These are phyloP conservation scores for Populus tomentosa DNA, from an alignment of 441 rosid genomes.

Conservation along the genomic window DNA sequence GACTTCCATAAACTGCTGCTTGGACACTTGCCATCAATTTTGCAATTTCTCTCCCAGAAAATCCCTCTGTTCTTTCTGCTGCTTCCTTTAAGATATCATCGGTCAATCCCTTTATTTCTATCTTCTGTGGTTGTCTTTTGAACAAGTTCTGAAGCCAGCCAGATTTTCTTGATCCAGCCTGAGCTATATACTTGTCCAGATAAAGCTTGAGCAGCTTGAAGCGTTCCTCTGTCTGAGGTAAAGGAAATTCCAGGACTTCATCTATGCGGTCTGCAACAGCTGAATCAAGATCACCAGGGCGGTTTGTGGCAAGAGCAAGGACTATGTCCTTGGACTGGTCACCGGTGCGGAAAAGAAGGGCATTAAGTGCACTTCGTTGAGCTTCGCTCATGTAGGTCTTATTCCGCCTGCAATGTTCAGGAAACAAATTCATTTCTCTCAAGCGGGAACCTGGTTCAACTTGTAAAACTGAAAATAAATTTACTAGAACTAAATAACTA, in stretches of 20 bases:
- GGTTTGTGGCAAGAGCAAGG: constrained; percentile 88
- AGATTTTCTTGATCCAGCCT: constrained; percentile 62
- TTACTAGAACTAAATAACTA: background rate
- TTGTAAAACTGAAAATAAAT: background rate
- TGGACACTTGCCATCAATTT: constrained; percentile 84
- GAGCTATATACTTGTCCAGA: constrained; percentile 76
- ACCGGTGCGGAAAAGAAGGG: constrained; percentile 88
- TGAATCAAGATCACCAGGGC: constrained; percentile 94
- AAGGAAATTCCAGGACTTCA: constrained; percentile 80
- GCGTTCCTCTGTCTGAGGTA: constrained; percentile 82
- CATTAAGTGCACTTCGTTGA: constrained; percentile 92
- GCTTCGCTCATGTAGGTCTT: constrained; percentile 98
- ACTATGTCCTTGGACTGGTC: constrained; percentile 95
- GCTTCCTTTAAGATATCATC: constrained; percentile 76
- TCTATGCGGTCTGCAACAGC: constrained; percentile 90
- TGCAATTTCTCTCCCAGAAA: constrained; percentile 81
- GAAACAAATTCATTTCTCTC: constrained; percentile 5
- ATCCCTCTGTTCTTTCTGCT: constrained; percentile 70
- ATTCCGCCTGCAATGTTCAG: constrained; percentile 58
- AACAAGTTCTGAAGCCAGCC: constrained; percentile 54
- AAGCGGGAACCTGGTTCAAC: background rate
- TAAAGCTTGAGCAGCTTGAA: constrained; percentile 80
- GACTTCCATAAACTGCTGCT: constrained; percentile 87
- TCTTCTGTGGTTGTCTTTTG: constrained; percentile 58
- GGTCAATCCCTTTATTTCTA: constrained; percentile 64